These are phyloP conservation scores for Apiospora phragmitis DNA, from an alignment of 2,329 filamentous ascomycete genomes.

Conservation along the genomic window DNA sequence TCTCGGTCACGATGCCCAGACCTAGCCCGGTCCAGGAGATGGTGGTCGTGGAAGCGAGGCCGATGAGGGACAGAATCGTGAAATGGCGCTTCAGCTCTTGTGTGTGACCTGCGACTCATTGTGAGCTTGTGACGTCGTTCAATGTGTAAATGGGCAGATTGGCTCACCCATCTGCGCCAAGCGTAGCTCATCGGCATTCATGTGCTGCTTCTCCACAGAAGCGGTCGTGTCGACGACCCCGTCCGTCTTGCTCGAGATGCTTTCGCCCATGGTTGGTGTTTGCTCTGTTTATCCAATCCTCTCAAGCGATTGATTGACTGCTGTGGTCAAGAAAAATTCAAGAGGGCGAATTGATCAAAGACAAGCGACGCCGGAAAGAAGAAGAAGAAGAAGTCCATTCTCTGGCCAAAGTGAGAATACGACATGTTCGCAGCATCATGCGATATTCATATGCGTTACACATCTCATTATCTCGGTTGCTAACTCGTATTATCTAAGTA, in stretches of 20 bases:
- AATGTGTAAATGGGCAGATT: background rate
- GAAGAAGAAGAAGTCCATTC: background rate
- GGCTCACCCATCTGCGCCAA: constrained; percentile 44
- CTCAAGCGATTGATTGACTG: background rate
- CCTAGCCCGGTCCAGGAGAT: constrained; percentile 51
- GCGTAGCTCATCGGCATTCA: constrained; percentile 40
- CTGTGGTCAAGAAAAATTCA: background rate
- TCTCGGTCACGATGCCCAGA: constrained; percentile 45
- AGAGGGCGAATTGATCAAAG: background rate
- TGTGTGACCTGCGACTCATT: constrained; percentile 38
- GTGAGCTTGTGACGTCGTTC: background rate
- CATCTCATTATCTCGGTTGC: background rate
- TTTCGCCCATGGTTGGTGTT: background rate
- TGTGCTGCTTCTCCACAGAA: background rate
- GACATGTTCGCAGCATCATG: background rate
- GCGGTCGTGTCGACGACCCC: background rate
- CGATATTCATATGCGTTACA: background rate
- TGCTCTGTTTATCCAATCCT: background rate
- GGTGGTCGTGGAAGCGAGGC: constrained; percentile 49
- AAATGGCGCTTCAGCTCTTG: constrained; percentile 51
- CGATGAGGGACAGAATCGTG: constrained; percentile 46
- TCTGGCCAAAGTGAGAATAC: background rate
- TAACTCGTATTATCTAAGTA: background rate
- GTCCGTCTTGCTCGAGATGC: background rate
- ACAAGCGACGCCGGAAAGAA: background rate